Evolutionary conservation across 1,284 basidiomycete genomes (phyloP), one percentile per base, ranked within the genome.

Genomic region (Rhodotorula sp.): DNA sequence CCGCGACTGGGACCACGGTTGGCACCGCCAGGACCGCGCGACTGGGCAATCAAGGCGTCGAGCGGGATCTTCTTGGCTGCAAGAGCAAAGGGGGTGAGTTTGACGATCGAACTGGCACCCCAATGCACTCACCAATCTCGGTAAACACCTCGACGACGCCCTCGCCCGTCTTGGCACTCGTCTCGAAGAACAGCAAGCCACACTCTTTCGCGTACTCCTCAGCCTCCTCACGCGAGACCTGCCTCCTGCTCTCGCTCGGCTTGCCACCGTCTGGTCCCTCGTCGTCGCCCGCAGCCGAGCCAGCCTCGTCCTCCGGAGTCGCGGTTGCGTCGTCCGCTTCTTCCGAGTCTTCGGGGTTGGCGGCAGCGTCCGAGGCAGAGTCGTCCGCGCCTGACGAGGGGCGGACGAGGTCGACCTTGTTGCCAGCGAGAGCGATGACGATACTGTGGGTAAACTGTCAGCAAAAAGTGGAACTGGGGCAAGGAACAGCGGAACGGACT

Each of bases 61-160:
- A 95, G 91, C 32, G 94, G 94, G 78, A 96, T 95, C 82, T 93
- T 94, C 86, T 94, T 94, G 81, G 92, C 92, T 94, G 79, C 29
- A 11, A 5, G 4, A 13, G 22, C 4, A 20, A 4, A 8, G 36
- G 11, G 13, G 0, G 53, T 54, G 44, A 66, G 58, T 32, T 47
- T 2, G 0, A 5, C 17, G 17, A 9, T 5, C 4, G 22, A 15
- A 4, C 46, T 19, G 1, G 44, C 10, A 32, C 10, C 47, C 27
- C 29, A 49, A 30, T 0, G 64, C 67, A 82, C 88, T 71, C 71
- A 94, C 93, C 94, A 78, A 97, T 96, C 82, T 99, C 96, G 13
- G 95, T 99, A 80, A 99, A 99, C 46, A 99, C 88, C 79, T 99
- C 95, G 57, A 94, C 90, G 63, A 99, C 88, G 57, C 94, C 94